Evolutionary conservation across 352 stramenopile genomes (phyloP).

Genomic region (Pseudoperonospora humuli): DNA sequence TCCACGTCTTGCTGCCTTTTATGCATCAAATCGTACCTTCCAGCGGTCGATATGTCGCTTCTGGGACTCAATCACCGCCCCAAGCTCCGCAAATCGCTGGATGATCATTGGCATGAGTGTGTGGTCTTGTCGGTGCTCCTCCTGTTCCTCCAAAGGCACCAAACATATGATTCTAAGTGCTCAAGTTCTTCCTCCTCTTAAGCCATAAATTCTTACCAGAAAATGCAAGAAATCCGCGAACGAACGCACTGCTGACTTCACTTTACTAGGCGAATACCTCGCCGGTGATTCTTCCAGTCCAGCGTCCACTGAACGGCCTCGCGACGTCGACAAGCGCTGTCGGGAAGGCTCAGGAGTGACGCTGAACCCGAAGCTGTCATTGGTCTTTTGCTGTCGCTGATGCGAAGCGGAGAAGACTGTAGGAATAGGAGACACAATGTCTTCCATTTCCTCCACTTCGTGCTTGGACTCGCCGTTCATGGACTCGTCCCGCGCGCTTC

Average conservation of each 20-base stretch:
- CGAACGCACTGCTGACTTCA: slow-evolving; percentile 70
- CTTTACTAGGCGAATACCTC: slow-evolving; percentile 60
- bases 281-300: slow-evolving; percentile 45
- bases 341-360: slow-evolving; percentile 41
- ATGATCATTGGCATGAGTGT: slow-evolving; percentile 74
- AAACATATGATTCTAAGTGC: slow-evolving; percentile 29
- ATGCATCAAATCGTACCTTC: slow-evolving; percentile 31
- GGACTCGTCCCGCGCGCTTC: slow-evolving; percentile 18
- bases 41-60: slow-evolving; percentile 79
- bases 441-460: slow-evolving; percentile 15
- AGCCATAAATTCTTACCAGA: slow-evolving; percentile 39
- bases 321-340: slow-evolving; percentile 23
- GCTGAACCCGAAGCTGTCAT: slow-evolving; percentile 45
- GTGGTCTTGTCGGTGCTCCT: slow-evolving; percentile 67
- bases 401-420: slow-evolving; percentile 23
- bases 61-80: slow-evolving; percentile 76
- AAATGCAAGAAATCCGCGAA: slow-evolving; percentile 79
- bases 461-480: slow-evolving; percentile 23
- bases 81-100: slow-evolving; percentile 64
- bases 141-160: slow-evolving; percentile 55
- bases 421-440: slow-evolving; percentile 3
- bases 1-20: not conserved
- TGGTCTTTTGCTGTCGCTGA: slow-evolving; percentile 18
- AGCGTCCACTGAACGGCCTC: slow-evolving; percentile 13
- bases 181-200: not conserved